phyloP scores from a whole-genome alignment of 495 filamentous ascomycete genomes.

The Amphirosellinia nigrospora region DNA sequence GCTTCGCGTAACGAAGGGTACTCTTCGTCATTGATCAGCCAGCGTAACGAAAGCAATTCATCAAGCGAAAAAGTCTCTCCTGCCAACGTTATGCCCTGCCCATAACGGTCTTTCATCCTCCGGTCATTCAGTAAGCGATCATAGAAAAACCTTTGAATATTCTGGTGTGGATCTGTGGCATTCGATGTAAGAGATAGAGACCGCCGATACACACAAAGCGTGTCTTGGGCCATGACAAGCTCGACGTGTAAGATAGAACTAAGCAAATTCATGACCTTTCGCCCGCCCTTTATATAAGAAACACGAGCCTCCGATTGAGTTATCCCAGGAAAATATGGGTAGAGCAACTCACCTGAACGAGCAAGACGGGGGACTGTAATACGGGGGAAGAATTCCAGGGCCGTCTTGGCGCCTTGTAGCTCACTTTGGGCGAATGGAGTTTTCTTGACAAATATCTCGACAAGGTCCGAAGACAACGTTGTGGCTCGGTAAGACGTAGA shows the following conservation, averaged over 20 bases:
- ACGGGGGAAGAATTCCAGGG: background rate
- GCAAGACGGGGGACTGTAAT: background rate
- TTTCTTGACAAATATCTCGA: slow-evolving; percentile 15
- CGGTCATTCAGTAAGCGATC: background rate
- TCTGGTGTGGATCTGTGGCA: background rate
- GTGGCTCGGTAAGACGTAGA: background rate
- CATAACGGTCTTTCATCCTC: background rate
- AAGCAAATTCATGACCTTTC: background rate
- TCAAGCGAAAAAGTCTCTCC: background rate
- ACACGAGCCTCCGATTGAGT: slow-evolving; percentile 3
- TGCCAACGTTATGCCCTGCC: background rate
- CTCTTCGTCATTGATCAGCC: background rate
- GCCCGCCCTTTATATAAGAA: background rate
- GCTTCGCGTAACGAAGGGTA: slow-evolving; percentile 6
- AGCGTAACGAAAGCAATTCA: background rate
- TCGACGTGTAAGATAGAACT: background rate
- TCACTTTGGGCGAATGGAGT: background rate
- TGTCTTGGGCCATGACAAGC: slow-evolving; percentile 1
- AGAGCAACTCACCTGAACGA: slow-evolving; percentile 10
- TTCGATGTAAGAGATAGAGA: background rate
- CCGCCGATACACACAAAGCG: background rate
- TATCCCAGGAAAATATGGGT: background rate
- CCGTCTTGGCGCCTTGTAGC: background rate
- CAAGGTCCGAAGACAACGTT: background rate
- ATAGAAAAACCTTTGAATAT: background rate